Evolutionary conservation across 768 basidiomycete species (phyloP), one percentile per base, ranked within the genome.

Genomic region (Amanita exitialis): DNA sequence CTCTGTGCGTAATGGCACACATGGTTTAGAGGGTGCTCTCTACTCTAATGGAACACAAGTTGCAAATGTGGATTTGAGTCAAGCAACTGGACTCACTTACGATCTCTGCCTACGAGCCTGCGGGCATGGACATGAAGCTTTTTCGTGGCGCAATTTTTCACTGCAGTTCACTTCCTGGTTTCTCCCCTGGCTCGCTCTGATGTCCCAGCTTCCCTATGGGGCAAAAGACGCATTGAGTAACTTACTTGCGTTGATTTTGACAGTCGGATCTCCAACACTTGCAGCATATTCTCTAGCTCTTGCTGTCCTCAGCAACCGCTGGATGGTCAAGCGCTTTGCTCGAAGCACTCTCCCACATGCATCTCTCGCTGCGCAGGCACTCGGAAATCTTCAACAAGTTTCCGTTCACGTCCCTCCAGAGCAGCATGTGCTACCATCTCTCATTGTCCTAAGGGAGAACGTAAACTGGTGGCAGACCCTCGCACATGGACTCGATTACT

Each of bases 201-300:
- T 76, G n/a, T 73, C 74, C 0, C 74, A 75, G 41, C 67, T 77
- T n/a, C 76, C 75, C 0, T 77, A 74, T 21, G 74, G 74, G 5
- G 64, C 69, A 25, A 61, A 54, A 9, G 65, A 66, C 44, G 65
- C 59, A 25, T 54, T 64, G n/a, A 71, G 73, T 16, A 73, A 76
- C 49, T 58, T 75, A 28, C 63, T 66, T 54, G 69, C 72, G 6
- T 66, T 68, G 18, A 6, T 77, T 5, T 61, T 77, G 32, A 68
- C 72, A 0, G 56, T 77, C 23, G 75, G 75, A 1, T 74, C 71
- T 0, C 75, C 75, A 0, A 58, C 59, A 3, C 66, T 77, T 3
- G 72, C 75, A 0, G 70, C 67, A 3, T 77, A 75, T 55, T 75
- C 75, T 1, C 49, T 77, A 6, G 64, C 56, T 16, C 23, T 77